These are phyloP conservation scores for Panaeolus papilionaceus DNA, from an alignment of 768 basidiomycete species.

Conservation along the genomic window DNA sequence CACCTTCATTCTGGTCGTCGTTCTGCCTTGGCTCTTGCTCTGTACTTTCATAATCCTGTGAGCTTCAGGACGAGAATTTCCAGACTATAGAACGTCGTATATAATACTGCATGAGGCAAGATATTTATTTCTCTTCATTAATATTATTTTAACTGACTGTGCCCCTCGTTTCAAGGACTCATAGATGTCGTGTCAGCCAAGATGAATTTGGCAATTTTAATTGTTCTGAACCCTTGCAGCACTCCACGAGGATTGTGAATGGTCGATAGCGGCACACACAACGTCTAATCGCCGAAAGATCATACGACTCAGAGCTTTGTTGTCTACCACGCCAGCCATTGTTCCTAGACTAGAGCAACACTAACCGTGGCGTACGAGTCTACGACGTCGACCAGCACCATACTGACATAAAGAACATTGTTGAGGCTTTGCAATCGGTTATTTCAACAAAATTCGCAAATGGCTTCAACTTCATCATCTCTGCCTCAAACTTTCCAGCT, in stretches of 20 bases:
- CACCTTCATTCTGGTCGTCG: not conserved
- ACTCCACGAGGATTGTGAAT: constrained; percentile 1
- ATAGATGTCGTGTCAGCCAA: constrained; percentile 11
- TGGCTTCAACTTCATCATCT: constrained; percentile 10
- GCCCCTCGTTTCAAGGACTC: not conserved
- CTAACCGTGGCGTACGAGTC: not conserved
- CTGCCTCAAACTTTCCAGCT: constrained; percentile 45
- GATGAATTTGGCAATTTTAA: not conserved
- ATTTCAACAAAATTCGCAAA: not conserved
- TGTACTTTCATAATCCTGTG: not conserved
- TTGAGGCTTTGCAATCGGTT: too few species aligned
- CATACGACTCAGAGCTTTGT: too few species aligned
- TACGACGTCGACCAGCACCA: constrained; percentile 2
- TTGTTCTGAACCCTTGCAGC: constrained; percentile 1
- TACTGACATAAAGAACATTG: not conserved
- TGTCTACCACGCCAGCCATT: too few species aligned
- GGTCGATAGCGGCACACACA: not conserved
- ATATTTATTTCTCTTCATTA: not conserved
- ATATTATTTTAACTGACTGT: not conserved
- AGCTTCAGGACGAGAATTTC: not conserved
- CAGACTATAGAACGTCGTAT: too few species aligned
- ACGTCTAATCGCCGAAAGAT: not conserved
- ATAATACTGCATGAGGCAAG: not conserved
- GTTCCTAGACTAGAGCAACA: too few species aligned
- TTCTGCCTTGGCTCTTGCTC: not conserved